Evolutionary conservation across 2,329 filamentous ascomycete genomes (phyloP), one percentile per base, ranked within the genome.

Genomic region (Alternaria sp.): DNA sequence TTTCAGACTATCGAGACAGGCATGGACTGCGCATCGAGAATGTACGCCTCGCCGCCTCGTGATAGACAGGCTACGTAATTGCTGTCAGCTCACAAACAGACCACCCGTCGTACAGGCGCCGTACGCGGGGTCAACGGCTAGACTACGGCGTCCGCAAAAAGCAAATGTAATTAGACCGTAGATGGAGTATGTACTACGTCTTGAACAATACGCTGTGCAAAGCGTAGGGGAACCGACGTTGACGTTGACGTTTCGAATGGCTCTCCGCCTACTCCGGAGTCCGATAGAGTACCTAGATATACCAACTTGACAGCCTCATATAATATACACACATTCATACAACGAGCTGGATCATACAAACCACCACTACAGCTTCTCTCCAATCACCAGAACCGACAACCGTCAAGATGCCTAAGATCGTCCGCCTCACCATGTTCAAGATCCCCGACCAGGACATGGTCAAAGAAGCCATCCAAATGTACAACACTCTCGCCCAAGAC

Each of bases 401-500:
- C 60, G 25, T 45, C 63, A 75, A 46, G 43, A 80, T 79, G 77
- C 57, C 74, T 11, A 71, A 72, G 55, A 75, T 80, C 66, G 62
- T 75, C 57, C 78, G 78, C 60, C 66, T 80, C 53, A 80, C 78
- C 12, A 68, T 80, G 28, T 79, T 80, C 75, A 80, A 80, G 65
- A 69, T 80, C 60, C 67, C 75, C 56, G 72, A 80, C 47, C 21
- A 61, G 4, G 65, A 72, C 30, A 57, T 71, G 60, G 60, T 80
- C 60, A 65, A 77, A 62, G 71, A 72, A 56, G 69, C 73, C 4
- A 67, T 78, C 53, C 57, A 72, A 20, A 77, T 75, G 63, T 80
- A 79, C 73, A 70, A 74, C 9, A 74, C 76, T 10, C 68, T 80
- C 62, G 65, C 58, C 55, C 67, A 73, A 45, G 73, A 78, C 43